Conservation (phyloP, 2,329 filamentous ascomycete species). For the Aspergillus clavatus region DNA sequence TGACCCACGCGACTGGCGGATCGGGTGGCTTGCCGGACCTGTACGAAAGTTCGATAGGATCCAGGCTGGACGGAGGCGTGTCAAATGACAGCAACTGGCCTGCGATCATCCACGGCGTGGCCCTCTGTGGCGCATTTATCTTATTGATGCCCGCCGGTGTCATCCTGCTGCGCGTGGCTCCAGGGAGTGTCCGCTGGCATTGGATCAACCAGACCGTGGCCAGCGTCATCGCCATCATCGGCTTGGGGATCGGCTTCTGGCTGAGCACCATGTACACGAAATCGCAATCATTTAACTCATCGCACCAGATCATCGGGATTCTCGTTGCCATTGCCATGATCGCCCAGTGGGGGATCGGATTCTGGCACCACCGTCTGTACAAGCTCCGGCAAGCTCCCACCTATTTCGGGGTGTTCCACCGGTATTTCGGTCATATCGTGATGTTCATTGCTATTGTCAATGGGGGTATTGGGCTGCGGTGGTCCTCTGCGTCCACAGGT, state of each 20-base stretch:
- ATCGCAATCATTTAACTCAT: conserved; percentile 40
- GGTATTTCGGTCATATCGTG: conserved; percentile 24
- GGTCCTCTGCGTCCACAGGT: conserved; percentile 12
- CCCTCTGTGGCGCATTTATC: conserved; percentile 14
- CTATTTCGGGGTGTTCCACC: conserved; percentile 20
- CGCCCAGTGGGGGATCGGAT: conserved; percentile 36
- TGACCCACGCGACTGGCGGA: conserved; percentile 18
- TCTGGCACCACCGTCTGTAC: conserved; percentile 37
- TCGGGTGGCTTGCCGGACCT: conserved; percentile 10
- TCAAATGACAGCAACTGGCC: conserved; percentile 18
- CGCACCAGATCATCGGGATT: conserved; percentile 47
- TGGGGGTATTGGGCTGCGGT: conserved; percentile 16
- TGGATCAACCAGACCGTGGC: conserved; percentile 37
- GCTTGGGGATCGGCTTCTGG: conserved; percentile 41
- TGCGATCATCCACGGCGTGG: conserved; percentile 15
- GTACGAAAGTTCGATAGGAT: conserved; percentile 9
- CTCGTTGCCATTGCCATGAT: conserved; percentile 32
- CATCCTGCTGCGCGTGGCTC: conserved; percentile 16
- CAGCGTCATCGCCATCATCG: conserved; percentile 33
- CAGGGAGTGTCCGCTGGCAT: conserved; percentile 30
- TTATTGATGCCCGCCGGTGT: conserved; percentile 17
- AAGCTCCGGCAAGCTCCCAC: conserved; percentile 11
- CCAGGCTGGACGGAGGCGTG: conserved; percentile 3
- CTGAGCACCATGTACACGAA: conserved; percentile 31
- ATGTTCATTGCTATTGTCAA: conserved; percentile 20